Conservation (phyloP, 2,329 filamentous ascomycete genomes). For the Stachybotrys elegans region DNA sequence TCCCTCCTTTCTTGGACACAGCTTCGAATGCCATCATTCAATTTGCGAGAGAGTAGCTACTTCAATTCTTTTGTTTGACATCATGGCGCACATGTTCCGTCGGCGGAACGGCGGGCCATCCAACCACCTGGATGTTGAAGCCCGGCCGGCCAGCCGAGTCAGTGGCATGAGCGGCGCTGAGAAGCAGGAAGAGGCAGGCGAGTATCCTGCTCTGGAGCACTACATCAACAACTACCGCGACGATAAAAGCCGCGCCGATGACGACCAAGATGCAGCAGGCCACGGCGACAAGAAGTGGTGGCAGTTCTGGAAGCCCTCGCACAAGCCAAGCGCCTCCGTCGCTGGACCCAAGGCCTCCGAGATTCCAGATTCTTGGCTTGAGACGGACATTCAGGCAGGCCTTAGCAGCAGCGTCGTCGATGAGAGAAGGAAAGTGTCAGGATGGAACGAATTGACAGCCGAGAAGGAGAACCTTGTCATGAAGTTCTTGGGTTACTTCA, state of each 20-base stretch:
- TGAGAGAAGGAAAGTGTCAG: constrained; percentile 57
- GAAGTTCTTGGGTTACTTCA: constrained; percentile 79
- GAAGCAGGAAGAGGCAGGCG: constrained; percentile 2
- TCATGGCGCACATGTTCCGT: not conserved
- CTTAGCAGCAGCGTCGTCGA: constrained; percentile 56
- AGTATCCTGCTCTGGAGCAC: constrained; percentile 17
- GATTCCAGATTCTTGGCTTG: constrained; percentile 63
- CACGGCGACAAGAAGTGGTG: constrained; percentile 28
- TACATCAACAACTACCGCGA: constrained; percentile 34
- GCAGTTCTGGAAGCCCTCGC: constrained; percentile 25
- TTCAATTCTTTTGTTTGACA: too few relatives aligned
- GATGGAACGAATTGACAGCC: constrained; percentile 85
- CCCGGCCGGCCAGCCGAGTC: not conserved
- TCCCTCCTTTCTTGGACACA: too few relatives aligned
- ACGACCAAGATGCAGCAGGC: constrained; percentile 13
- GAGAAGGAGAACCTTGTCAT: constrained; percentile 80
- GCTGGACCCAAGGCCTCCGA: constrained; percentile 19
- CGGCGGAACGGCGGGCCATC: too few relatives aligned
- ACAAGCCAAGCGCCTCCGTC: not conserved
- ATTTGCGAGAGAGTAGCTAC: too few relatives aligned
- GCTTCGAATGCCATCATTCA: too few relatives aligned
- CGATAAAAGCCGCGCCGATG: constrained; percentile 22
- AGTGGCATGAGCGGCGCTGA: not conserved
- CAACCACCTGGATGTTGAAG: not conserved
- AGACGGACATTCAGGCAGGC: constrained; percentile 62